A percentile compares a stretch with the other conserved stretches of the same genome.
phyloP scores from a whole-genome alignment of 2,329 filamentous ascomycete genomes.

The Monilinia fructicola region DNA sequence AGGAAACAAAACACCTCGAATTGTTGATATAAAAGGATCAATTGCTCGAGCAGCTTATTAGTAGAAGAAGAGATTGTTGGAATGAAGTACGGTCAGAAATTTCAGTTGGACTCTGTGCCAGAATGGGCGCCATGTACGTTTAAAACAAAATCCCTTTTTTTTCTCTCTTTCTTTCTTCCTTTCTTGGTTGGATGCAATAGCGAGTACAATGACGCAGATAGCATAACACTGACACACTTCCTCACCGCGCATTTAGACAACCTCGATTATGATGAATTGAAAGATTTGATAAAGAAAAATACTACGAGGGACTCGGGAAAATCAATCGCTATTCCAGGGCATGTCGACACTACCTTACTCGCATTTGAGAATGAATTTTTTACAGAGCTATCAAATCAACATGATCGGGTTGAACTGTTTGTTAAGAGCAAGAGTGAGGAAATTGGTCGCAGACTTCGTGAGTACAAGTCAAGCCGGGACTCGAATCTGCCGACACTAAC shows the following conservation, averaged over 20 bases:
- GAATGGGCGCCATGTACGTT: conserved; percentile 74
- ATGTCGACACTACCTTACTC: conserved; percentile 56
- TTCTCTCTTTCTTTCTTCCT: not conserved
- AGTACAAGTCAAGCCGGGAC: conserved; percentile 34
- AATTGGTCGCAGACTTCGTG: conserved; percentile 68
- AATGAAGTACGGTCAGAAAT: conserved; percentile 77
- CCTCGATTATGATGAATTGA: conserved; percentile 85
- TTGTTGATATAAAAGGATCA: not conserved
- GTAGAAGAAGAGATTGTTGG: conserved; percentile 6
- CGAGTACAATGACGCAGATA: conserved; percentile 19
- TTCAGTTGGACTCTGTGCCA: conserved; percentile 74
- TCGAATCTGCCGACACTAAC: conserved; percentile 23
- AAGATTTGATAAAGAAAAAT: conserved; percentile 78
- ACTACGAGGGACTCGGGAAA: conserved; percentile 69
- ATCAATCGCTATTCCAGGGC: conserved; percentile 73
- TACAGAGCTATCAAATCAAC: conserved; percentile 68
- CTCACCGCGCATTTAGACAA: conserved; percentile 57
- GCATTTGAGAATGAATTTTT: conserved; percentile 73
- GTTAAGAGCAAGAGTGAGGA: conserved; percentile 78
- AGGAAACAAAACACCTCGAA: conserved; percentile 1
- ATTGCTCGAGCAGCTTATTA: conserved; percentile 12
- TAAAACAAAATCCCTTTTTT: conserved; percentile 1
- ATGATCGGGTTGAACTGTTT: conserved; percentile 76
- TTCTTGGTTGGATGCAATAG: not conserved
- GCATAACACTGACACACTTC: conserved; percentile 20